Conservation (phyloP, 78 protist genomes). For the Fonticula alba region DNA sequence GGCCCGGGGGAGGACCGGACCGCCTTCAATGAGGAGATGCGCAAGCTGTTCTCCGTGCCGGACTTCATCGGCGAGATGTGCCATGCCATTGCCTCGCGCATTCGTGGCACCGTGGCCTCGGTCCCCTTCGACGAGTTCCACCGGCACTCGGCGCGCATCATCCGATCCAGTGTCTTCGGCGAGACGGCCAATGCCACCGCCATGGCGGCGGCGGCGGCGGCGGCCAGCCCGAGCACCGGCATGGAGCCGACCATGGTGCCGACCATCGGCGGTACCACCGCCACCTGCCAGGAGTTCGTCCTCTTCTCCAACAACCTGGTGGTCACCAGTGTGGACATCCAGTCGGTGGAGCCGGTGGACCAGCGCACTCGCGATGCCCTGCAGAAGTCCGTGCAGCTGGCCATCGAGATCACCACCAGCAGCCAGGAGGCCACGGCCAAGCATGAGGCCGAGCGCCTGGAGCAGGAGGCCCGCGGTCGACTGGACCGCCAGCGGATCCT, state of each 20-base stretch:
- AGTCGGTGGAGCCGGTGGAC: conserved; percentile 82
- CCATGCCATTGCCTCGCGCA: conserved; percentile 67
- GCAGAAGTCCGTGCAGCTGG: conserved; percentile 55
- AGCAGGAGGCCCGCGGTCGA: conserved; percentile 63
- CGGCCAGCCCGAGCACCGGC: no score
- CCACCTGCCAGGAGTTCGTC: conserved; percentile 16
- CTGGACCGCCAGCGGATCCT: conserved; percentile 57
- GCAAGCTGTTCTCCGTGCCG: conserved; percentile 56
- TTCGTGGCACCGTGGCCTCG: conserved; percentile 74
- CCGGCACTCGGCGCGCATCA: conserved; percentile 56
- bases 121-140: conserved; percentile 80
- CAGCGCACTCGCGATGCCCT: conserved; percentile 38
- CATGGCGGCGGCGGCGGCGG: no score
- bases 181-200: conserved; percentile 24
- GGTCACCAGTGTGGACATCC: conserved; percentile 77
- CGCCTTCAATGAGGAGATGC: conserved; percentile 20
- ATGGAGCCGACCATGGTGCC: no score
- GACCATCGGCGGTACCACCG: no score
- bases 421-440: conserved; percentile 72
- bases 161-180: conserved; percentile 70
- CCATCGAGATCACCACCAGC: conserved; percentile 75
- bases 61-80: conserved; percentile 86
- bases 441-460: conserved; percentile 56
- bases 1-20: background rate
- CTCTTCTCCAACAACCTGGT: conserved; percentile 59